phyloP scores from a whole-genome alignment of 2,329 filamentous ascomycete genomes.

The Ophiostoma ips region DNA sequence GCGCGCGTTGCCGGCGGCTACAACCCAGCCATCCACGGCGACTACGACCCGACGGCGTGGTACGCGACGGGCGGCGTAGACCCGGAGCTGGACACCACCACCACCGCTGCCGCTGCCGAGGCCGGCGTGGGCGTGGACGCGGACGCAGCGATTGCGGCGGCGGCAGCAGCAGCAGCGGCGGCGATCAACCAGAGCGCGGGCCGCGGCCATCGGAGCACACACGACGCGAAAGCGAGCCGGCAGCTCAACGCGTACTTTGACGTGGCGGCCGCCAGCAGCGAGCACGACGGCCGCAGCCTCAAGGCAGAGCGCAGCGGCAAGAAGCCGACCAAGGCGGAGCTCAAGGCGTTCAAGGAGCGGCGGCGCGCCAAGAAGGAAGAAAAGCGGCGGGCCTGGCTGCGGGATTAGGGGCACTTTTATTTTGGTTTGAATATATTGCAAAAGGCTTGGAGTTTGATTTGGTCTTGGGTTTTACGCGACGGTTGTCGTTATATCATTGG shows the following conservation, averaged over 20 bases:
- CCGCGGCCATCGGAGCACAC: constrained; percentile 52
- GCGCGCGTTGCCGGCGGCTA: constrained; percentile 48
- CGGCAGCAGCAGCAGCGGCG: constrained; percentile 20
- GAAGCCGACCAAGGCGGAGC: constrained; percentile 70
- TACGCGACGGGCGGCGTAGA: constrained; percentile 51
- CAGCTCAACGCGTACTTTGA: constrained; percentile 96
- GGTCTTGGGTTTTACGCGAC: too few species aligned
- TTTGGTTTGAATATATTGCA: neutral
- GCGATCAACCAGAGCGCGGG: constrained; percentile 74
- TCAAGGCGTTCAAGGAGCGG: constrained; percentile 88
- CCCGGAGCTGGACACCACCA: too few species aligned
- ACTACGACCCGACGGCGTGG: constrained; percentile 91
- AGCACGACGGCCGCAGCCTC: constrained; percentile 77
- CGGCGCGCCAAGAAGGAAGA: constrained; percentile 81
- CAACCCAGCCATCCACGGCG: constrained; percentile 89
- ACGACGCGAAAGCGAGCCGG: constrained; percentile 72
- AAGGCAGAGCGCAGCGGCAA: constrained; percentile 81
- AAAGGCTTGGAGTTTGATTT: neutral
- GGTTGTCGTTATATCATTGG: too few species aligned
- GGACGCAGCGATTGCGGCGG: constrained; percentile 14
- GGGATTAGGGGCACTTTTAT: constrained; percentile 40
- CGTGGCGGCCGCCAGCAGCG: constrained; percentile 83
- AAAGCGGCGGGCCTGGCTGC: constrained; percentile 81
- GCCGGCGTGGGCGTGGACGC: constrained; percentile 15
- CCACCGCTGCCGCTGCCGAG: neutral